A percentile compares a stretch with the other conserved stretches of the same genome.
These are phyloP conservation scores for Penicillium pulvis DNA, from an alignment of 495 filamentous ascomycete species.

Conservation along the genomic window DNA sequence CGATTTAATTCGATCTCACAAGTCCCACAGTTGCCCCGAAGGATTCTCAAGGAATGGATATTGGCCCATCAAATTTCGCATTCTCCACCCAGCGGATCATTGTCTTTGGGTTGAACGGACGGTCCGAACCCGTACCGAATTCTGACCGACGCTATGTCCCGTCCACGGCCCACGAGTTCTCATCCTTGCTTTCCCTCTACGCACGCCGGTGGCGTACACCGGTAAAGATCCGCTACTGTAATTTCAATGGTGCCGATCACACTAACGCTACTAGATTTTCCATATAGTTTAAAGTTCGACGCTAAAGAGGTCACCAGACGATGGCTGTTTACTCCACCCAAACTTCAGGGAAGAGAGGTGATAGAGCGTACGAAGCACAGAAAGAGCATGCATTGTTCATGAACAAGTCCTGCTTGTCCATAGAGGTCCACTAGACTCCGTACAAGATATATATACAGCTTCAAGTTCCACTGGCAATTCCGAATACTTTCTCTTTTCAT, in stretches of 20 bases:
- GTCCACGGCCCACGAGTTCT: neutral
- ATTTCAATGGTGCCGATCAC: neutral
- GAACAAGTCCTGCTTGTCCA: too few species aligned
- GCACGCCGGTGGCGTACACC: neutral
- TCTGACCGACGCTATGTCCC: neutral
- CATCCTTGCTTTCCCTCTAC: neutral
- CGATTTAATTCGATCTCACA: too few species aligned
- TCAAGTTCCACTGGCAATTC: too few species aligned
- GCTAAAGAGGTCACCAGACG: too few species aligned
- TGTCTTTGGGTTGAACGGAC: neutral
- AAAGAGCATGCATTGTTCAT: too few species aligned
- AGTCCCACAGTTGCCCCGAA: neutral
- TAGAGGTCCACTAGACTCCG: too few species aligned
- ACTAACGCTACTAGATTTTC: neutral
- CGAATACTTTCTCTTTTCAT: too few species aligned
- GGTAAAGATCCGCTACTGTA: neutral
- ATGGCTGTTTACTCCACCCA: too few species aligned
- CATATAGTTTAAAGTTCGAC: neutral
- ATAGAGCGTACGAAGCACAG: too few species aligned
- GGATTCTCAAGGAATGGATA: neutral
- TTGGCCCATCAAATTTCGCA: neutral
- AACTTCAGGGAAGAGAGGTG: too few species aligned
- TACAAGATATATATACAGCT: too few species aligned
- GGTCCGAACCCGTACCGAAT: neutral
- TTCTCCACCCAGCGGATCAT: neutral